phyloP scores from a whole-genome alignment of 345 rosid genomes.

The Salix koriyanagi region DNA sequence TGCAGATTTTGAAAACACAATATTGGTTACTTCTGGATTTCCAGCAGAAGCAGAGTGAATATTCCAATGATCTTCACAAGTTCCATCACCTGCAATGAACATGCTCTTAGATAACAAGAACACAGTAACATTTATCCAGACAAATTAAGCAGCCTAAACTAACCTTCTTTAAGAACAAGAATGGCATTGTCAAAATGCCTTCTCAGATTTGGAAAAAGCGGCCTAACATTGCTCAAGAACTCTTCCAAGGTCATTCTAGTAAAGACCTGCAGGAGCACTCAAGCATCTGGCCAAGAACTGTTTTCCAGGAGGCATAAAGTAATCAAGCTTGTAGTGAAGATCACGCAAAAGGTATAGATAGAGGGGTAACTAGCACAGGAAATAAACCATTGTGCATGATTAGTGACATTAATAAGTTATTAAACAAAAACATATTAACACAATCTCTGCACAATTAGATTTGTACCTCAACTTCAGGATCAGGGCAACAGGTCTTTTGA shows the following conservation, averaged over 20 bases:
- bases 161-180: slow-evolving; percentile 57
- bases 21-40: slow-evolving; percentile 43
- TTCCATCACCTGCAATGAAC: slow-evolving; percentile 46
- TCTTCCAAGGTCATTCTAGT: slow-evolving; percentile 36
- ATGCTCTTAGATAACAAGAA: slow-evolving; percentile 19
- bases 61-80: slow-evolving; percentile 66
- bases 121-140: background rate
- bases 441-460: background rate
- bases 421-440: background rate
- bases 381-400: slow-evolving; percentile 10
- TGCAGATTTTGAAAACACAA: slow-evolving; percentile 45
- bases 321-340: slow-evolving; percentile 64
- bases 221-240: slow-evolving; percentile 41
- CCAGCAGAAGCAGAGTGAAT: slow-evolving; percentile 49
- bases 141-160: slow-evolving; percentile 15
- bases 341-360: slow-evolving; percentile 65
- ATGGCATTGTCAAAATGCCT: slow-evolving; percentile 51
- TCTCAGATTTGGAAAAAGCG: slow-evolving; percentile 52
- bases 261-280: slow-evolving; percentile 33
- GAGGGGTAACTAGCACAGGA: slow-evolving; percentile 58
- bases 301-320: slow-evolving; percentile 42
- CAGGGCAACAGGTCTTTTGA: slow-evolving; percentile 50
- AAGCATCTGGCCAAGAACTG: slow-evolving; percentile 36
- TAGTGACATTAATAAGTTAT: background rate
- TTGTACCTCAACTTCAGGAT: slow-evolving; percentile 68